phyloP scores from a whole-genome alignment of 73 alveolate genomes.

The Diophrys sp. region DNA sequence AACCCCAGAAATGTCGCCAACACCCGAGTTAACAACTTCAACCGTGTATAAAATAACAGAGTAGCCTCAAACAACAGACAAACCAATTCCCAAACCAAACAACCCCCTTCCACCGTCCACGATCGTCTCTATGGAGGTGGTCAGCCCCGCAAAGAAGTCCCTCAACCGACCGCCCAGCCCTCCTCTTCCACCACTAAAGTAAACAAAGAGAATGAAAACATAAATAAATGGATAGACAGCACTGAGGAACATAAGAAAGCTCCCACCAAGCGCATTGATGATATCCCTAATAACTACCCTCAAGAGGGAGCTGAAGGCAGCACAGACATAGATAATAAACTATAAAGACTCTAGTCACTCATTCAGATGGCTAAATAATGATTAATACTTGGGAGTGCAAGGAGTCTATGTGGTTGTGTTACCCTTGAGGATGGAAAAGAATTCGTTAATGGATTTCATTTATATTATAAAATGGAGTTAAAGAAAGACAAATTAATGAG shows the following conservation, averaged over 20 bases:
- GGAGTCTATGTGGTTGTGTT: too few species aligned
- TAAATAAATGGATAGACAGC: not conserved
- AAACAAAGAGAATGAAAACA: not conserved
- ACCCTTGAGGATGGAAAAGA: too few species aligned
- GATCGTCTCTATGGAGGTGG: not conserved
- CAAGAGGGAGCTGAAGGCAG: not conserved
- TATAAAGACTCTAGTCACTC: conserved; percentile 22
- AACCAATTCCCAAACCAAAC: not conserved
- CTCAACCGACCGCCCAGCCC: too few species aligned
- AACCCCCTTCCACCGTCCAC: not conserved
- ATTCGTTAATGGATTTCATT: too few species aligned
- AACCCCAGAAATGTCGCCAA: conserved; percentile 3
- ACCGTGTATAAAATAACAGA: not conserved
- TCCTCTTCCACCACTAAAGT: not conserved
- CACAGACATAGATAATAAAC: conserved; percentile 22
- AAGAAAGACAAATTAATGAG: not conserved
- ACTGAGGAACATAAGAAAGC: not conserved
- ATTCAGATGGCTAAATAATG: conserved; percentile 15
- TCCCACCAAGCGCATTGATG: not conserved
- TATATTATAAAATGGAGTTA: not conserved
- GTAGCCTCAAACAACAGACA: too few species aligned
- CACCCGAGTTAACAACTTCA: not conserved
- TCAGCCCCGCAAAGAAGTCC: not conserved
- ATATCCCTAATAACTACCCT: not conserved
- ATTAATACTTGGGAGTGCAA: too few species aligned